phyloP scores from a whole-genome alignment of 1,284 basidiomycete species.

The Ganoderma meredithae region DNA sequence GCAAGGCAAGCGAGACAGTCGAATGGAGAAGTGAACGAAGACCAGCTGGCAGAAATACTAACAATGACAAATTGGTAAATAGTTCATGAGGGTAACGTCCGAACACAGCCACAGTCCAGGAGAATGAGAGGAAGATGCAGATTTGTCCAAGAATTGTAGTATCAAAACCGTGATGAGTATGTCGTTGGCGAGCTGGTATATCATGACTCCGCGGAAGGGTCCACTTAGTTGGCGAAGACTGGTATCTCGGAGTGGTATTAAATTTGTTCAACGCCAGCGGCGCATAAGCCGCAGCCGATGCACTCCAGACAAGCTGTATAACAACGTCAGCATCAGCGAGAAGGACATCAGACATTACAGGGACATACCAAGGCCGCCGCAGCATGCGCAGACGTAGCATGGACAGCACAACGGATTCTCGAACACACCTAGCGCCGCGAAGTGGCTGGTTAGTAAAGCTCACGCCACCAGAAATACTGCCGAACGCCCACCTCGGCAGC shows the following conservation, averaged over 20 bases:
- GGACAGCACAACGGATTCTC: slow-evolving; percentile 35
- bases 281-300: slow-evolving; percentile 32
- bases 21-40: neutral
- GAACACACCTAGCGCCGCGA: slow-evolving; percentile 20
- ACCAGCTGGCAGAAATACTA: neutral
- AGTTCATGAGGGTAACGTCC: neutral
- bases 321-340: neutral
- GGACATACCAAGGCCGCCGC: slow-evolving; percentile 33
- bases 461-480: neutral
- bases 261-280: slow-evolving; percentile 29
- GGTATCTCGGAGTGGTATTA: slow-evolving; percentile 11
- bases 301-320: slow-evolving; percentile 32
- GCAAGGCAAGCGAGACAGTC: neutral
- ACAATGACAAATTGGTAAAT: neutral
- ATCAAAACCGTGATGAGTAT: neutral
- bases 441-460: neutral
- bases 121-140: neutral
- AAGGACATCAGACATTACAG: neutral
- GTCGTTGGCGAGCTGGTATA: neutral
- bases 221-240: neutral
- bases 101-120: neutral
- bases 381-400: slow-evolving; percentile 34
- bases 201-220: neutral
- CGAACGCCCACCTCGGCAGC: slow-evolving; percentile 27
- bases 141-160: neutral